A percentile compares a stretch with the other conserved stretches of the same genome.
These are phyloP conservation scores for Coriaria nepalensis DNA, from an alignment of 306 rosid species.

Conservation along the genomic window DNA sequence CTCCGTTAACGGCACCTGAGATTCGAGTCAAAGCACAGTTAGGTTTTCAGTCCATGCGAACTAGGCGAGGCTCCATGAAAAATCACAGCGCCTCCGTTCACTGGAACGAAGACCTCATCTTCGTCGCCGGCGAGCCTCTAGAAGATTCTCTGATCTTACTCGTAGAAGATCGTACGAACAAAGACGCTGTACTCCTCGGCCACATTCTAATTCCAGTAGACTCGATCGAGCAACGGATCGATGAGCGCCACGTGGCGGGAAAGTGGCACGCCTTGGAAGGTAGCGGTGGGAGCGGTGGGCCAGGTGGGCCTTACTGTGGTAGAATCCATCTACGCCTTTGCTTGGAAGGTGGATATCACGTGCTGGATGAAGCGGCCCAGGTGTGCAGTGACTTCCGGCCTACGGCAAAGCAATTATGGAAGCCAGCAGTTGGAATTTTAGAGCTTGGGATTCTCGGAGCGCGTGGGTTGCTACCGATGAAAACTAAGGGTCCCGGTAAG, in stretches of 20 bases:
- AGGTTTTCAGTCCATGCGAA: constrained; percentile 59
- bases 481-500: constrained; percentile 23
- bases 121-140: constrained; percentile 85
- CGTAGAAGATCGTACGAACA: constrained; percentile 65
- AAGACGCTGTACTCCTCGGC: constrained; percentile 45
- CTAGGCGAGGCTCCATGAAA: constrained; percentile 72
- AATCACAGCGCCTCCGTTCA: constrained; percentile 60
- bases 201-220: constrained; percentile 45
- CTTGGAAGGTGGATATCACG: constrained; percentile 94
- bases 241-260: constrained; percentile 74
- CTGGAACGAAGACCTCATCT: constrained; percentile 80
- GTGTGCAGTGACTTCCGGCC: constrained; percentile 91
- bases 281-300: too few species aligned
- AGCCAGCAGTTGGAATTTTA: constrained; percentile 66
- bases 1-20: constrained; percentile 81
- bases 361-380: constrained; percentile 96
- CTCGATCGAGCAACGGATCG: constrained; percentile 65
- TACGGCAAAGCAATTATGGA: constrained; percentile 87
- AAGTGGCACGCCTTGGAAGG: constrained; percentile 58
- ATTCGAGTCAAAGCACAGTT: constrained; percentile 54
- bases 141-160: constrained; percentile 59
- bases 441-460: constrained; percentile 94
- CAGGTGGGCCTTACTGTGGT: constrained; percentile 50
- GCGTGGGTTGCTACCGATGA: constrained; percentile 61
- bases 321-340: constrained; percentile 65